phyloP scores from a whole-genome alignment of 257 asterid species.

The Forsythia viridissima region DNA sequence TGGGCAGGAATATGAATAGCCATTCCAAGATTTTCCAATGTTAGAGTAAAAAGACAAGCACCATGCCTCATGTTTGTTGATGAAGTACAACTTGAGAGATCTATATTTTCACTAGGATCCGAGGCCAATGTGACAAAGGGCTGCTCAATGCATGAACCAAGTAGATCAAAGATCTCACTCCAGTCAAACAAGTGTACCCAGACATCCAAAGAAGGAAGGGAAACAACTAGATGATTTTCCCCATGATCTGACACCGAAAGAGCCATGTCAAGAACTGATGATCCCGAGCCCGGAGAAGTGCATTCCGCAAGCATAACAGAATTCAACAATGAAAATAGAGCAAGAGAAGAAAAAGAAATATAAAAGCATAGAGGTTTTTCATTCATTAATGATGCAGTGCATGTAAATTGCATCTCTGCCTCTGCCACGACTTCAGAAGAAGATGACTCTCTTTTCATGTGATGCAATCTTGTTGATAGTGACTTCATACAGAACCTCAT shows the following conservation, averaged over 20 bases:
- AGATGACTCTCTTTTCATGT: slow-evolving; percentile 42
- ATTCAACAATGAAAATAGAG: slow-evolving; percentile 66
- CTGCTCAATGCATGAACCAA: slow-evolving; percentile 39
- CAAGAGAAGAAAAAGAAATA: slow-evolving; percentile 60
- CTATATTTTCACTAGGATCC: slow-evolving; percentile 31
- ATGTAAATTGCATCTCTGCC: slow-evolving; percentile 62
- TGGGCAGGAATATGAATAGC: slow-evolving; percentile 66
- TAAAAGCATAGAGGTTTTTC: slow-evolving; percentile 43
- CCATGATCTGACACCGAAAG: slow-evolving; percentile 45
- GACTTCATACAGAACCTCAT: slow-evolving; percentile 59
- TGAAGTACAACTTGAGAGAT: slow-evolving; percentile 35
- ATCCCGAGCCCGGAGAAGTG: slow-evolving; percentile 46
- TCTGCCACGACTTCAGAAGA: slow-evolving; percentile 65
- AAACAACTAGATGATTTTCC: slow-evolving; percentile 48
- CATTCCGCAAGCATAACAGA: slow-evolving; percentile 76
- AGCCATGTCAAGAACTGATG: slow-evolving; percentile 55
- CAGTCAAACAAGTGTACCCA: slow-evolving; percentile 87
- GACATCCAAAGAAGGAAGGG: slow-evolving; percentile 59
- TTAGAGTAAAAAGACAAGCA: slow-evolving; percentile 39
- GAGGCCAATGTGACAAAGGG: slow-evolving; percentile 27
- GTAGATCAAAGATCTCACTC: slow-evolving; percentile 54
- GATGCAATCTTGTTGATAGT: slow-evolving; percentile 56
- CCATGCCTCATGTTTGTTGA: slow-evolving; percentile 26
- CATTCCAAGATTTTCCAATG: slow-evolving; percentile 54
- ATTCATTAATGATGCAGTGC: slow-evolving; percentile 55